These are phyloP conservation scores for Ministeria vibrans DNA, from an alignment of 78 protist genomes.

Conservation along the genomic window DNA sequence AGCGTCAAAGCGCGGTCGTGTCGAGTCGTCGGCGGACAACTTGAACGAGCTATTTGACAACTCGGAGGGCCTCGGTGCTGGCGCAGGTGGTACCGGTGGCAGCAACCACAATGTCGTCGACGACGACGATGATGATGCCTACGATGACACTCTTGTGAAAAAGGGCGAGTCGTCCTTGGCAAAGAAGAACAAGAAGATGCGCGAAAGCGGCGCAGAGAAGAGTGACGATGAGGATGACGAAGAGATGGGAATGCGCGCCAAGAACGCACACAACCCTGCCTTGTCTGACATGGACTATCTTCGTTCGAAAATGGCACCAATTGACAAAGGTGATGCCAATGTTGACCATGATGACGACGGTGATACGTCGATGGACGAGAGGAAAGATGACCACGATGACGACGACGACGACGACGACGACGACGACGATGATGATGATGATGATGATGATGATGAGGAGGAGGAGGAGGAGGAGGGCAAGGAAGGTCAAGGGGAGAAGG, in stretches of 20 bases:
- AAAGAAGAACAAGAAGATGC: neutral
- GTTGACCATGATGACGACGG: neutral
- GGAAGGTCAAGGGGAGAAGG: neutral
- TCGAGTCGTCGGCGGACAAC: neutral
- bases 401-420: neutral
- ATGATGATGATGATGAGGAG: neutral
- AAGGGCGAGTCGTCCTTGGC: too few species aligned
- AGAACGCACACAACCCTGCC: neutral
- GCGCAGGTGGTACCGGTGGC: too few species aligned
- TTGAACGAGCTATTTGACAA: neutral
- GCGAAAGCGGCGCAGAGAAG: neutral
- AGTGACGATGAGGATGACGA: neutral
- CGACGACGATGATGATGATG: conserved; percentile 3
- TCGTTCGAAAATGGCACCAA: neutral
- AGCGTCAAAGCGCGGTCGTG: conserved; percentile 10
- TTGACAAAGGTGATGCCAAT: neutral
- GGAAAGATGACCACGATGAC: neutral
- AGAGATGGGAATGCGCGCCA: neutral
- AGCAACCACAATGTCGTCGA: too few species aligned
- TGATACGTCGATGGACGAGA: neutral
- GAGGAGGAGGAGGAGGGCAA: conserved; percentile 13
- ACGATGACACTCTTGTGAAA: neutral
- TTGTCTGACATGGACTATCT: neutral
- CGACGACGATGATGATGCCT: conserved; percentile 1
- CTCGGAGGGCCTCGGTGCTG: neutral